Percentiles rank a stretch among this genome's conserved stretches.
phyloP scores from a whole-genome alignment of 2,329 filamentous ascomycete genomes.

The Zymoseptoria tritici region DNA sequence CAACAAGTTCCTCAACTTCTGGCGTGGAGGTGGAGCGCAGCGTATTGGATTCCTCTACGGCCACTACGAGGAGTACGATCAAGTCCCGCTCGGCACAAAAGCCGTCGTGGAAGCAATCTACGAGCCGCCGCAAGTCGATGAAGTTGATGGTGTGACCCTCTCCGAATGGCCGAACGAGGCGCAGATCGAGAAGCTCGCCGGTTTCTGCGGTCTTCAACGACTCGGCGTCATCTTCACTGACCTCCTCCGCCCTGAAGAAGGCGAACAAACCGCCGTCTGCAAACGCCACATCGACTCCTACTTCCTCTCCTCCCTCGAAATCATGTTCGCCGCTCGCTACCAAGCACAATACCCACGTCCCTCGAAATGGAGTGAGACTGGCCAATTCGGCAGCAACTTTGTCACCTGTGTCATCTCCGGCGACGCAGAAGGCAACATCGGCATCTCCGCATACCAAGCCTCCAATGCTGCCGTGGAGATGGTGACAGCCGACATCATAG shows the following conservation, averaged over 20 bases:
- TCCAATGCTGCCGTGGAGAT: conserved; percentile 96
- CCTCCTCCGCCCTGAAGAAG: conserved; percentile 61
- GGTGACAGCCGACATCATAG: conserved; percentile 89
- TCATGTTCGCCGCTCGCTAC: conserved; percentile 78
- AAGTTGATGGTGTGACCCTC: conserved; percentile 79
- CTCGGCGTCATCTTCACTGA: conserved; percentile 95
- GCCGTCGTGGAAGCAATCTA: conserved; percentile 96
- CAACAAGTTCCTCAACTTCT: conserved; percentile 84
- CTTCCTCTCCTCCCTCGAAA: conserved; percentile 85
- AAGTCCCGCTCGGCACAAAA: conserved; percentile 89
- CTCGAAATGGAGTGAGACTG: conserved; percentile 95
- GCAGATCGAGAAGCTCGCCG: conserved; percentile 72
- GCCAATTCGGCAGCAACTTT: conserved; percentile 89
- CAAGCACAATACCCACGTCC: conserved; percentile 84
- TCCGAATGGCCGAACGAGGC: conserved; percentile 78
- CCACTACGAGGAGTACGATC: conserved; percentile 79
- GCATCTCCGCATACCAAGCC: conserved; percentile 86
- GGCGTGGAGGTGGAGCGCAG: conserved; percentile 78
- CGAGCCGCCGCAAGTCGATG: conserved; percentile 84
- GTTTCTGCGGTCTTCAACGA: conserved; percentile 74
- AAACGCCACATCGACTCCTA: conserved; percentile 95
- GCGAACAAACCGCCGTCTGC: conserved; percentile 77
- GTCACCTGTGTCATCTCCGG: conserved; percentile 95
- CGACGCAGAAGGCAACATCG: conserved; percentile 79
- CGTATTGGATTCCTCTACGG: conserved; percentile 87